Conservation (phyloP, 2,329 filamentous ascomycete genomes). For the Aphanoascus verrucosus region DNA sequence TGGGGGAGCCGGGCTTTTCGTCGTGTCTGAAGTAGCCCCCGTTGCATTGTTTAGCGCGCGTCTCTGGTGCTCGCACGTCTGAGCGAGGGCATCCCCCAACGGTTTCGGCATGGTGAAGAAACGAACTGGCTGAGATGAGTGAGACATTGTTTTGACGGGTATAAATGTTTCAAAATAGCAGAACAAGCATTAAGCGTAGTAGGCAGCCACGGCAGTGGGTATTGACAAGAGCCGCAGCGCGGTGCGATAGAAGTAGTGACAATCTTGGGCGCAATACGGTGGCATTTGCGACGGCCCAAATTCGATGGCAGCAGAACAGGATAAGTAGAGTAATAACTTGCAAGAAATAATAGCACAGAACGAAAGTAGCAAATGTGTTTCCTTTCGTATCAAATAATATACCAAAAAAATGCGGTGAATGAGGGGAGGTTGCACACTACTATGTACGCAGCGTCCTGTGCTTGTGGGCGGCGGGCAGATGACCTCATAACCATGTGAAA, state of each 20-base stretch:
- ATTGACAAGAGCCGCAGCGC: conserved; percentile 77
- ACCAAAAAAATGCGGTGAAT: no score
- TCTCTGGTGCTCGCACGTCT: conserved; percentile 19
- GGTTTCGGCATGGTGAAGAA: conserved; percentile 63
- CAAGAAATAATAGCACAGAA: background rate
- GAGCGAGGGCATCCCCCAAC: conserved; percentile 57
- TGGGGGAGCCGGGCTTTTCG: background rate
- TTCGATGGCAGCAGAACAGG: conserved; percentile 27
- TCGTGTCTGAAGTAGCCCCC: background rate
- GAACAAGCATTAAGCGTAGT: conserved; percentile 51
- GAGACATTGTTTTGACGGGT: conserved; percentile 41
- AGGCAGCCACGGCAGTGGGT: conserved; percentile 63
- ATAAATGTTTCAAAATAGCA: background rate
- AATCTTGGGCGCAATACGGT: conserved; percentile 71
- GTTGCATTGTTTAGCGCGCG: background rate
- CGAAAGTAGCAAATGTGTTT: no score
- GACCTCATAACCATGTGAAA: no score
- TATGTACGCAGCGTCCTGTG: no score
- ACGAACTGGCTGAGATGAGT: conserved; percentile 54
- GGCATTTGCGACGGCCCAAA: conserved; percentile 47
- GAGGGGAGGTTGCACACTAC: no score
- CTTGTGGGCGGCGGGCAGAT: no score
- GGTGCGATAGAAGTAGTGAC: conserved; percentile 87
- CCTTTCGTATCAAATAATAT: no score
- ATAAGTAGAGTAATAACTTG: background rate